Evolutionary conservation across 176 grass and related monocot species (phyloP).

Genomic region (Oryza rufipogon): DNA sequence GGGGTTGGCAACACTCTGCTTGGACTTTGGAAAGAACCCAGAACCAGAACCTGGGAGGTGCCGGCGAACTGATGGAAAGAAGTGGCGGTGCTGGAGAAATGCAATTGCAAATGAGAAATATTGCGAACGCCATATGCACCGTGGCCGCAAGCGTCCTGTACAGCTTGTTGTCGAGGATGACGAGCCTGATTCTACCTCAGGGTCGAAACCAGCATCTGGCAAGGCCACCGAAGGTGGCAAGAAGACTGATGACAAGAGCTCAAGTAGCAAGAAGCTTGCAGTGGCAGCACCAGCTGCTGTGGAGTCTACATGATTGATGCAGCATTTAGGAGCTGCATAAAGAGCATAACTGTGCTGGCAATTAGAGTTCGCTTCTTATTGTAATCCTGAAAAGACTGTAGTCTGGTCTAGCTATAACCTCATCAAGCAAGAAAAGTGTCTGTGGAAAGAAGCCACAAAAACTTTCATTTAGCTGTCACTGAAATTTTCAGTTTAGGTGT

Average conservation of each 20-base stretch:
- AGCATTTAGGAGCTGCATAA: constrained; percentile 41
- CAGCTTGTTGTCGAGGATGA: constrained; percentile 62
- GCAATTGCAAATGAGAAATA: constrained; percentile 66
- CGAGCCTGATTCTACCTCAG: constrained; percentile 56
- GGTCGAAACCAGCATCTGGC: constrained; percentile 46
- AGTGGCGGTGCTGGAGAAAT: constrained; percentile 68
- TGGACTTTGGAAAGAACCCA: constrained; percentile 61
- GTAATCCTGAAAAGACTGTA: constrained; percentile 58
- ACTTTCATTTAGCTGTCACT: constrained; percentile 48
- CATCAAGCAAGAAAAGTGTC: constrained; percentile 50
- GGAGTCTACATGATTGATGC: constrained; percentile 60
- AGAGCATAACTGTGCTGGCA: constrained; percentile 48
- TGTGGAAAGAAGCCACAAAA: constrained; percentile 48
- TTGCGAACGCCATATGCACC: constrained; percentile 66
- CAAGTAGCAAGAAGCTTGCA: constrained; percentile 62
- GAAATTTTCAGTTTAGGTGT: constrained; percentile 62
- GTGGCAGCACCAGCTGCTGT: constrained; percentile 53
- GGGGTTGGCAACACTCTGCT: constrained; percentile 61
- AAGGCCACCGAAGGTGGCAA: constrained; percentile 49
- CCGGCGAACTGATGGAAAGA: constrained; percentile 64
- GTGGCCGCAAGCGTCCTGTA: constrained; percentile 63
- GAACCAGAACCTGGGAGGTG: constrained; percentile 63
- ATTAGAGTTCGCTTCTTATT: constrained; percentile 49
- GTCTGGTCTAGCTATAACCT: constrained; percentile 67
- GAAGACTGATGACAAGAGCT: constrained; percentile 48